phyloP scores from a whole-genome alignment of 2,329 filamentous ascomycete genomes.

The Penicillium hesseltinei region DNA sequence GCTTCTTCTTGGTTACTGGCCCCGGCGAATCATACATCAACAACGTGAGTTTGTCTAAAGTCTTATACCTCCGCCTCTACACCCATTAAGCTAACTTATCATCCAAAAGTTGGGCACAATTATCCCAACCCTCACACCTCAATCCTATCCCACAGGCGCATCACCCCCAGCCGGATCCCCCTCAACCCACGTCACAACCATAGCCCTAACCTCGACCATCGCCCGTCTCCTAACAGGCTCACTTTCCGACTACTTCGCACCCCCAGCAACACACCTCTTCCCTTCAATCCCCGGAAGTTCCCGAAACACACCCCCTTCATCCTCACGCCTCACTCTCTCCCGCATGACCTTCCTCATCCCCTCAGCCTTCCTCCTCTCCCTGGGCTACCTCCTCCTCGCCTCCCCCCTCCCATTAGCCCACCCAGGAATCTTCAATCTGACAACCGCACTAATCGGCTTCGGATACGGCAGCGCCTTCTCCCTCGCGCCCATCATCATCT shows the following conservation, averaged over 20 bases:
- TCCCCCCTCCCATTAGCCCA: conserved; percentile 76
- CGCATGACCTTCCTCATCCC: conserved; percentile 76
- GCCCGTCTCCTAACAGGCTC: conserved; percentile 86
- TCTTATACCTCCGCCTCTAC: neutral
- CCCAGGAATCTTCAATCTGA: conserved; percentile 77
- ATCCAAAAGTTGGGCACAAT: conserved; percentile 69
- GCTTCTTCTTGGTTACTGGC: conserved; percentile 89
- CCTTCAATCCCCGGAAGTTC: conserved; percentile 47
- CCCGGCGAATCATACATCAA: conserved; percentile 98
- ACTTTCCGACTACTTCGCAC: conserved; percentile 82
- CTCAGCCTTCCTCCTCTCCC: conserved; percentile 69
- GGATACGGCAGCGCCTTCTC: conserved; percentile 93
- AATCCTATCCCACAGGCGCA: conserved; percentile 52
- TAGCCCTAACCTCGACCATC: conserved; percentile 86
- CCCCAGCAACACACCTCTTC: conserved; percentile 60
- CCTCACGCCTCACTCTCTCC: conserved; percentile 59
- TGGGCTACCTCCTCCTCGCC: conserved; percentile 75
- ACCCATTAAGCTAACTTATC: neutral
- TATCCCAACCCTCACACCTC: conserved; percentile 75
- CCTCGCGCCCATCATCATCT: conserved; percentile 85
- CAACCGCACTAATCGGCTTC: conserved; percentile 79
- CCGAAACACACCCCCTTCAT: conserved; percentile 36
- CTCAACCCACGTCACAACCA: conserved; percentile 83
- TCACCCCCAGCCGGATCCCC: conserved; percentile 60
- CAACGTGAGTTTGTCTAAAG: conserved; percentile 54